Percentiles rank a stretch among this genome's conserved stretches.
phyloP scores from a whole-genome alignment of 1,139 yeast genomes.

The Hyphopichia wangnamkhiaoensis region DNA sequence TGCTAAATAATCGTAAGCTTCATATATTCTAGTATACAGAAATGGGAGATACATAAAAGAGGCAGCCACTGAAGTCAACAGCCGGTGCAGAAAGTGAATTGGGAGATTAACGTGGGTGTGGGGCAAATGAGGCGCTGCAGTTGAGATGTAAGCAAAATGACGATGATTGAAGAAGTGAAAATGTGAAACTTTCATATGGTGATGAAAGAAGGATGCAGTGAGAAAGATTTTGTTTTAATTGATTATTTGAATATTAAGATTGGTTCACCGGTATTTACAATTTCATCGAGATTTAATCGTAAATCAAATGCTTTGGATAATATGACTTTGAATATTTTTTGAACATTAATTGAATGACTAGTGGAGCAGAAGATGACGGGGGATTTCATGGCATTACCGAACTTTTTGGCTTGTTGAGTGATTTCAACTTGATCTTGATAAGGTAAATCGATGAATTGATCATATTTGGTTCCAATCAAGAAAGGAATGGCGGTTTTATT shows the following conservation, averaged over 20 bases:
- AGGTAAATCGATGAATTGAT: slow-evolving; percentile 78
- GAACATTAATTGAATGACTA: slow-evolving; percentile 89
- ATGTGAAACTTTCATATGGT: neutral
- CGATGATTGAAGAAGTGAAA: neutral
- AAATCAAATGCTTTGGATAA: slow-evolving; percentile 91
- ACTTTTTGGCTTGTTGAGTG: slow-evolving; percentile 81
- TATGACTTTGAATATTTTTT: slow-evolving; percentile 89
- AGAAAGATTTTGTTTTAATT: no score
- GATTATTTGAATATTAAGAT: slow-evolving; percentile 67
- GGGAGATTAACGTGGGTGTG: no score
- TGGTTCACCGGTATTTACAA: slow-evolving; percentile 84
- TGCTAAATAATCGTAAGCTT: slow-evolving; percentile 2
- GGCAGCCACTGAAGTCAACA: neutral
- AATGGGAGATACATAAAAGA: neutral
- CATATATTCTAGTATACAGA: slow-evolving; percentile 1
- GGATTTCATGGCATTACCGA: slow-evolving; percentile 90
- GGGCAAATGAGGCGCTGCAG: no score
- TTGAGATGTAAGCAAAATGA: no score
- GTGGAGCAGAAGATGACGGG: slow-evolving; percentile 91
- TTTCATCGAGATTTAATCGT: slow-evolving; percentile 81
- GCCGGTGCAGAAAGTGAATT: no score
- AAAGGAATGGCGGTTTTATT: slow-evolving; percentile 92
- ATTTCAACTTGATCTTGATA: slow-evolving; percentile 82
- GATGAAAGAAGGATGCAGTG: neutral
- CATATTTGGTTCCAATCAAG: slow-evolving; percentile 92